Evolutionary conservation across 768 basidiomycete species (phyloP).

Genomic region (Tricholoma terreum): DNA sequence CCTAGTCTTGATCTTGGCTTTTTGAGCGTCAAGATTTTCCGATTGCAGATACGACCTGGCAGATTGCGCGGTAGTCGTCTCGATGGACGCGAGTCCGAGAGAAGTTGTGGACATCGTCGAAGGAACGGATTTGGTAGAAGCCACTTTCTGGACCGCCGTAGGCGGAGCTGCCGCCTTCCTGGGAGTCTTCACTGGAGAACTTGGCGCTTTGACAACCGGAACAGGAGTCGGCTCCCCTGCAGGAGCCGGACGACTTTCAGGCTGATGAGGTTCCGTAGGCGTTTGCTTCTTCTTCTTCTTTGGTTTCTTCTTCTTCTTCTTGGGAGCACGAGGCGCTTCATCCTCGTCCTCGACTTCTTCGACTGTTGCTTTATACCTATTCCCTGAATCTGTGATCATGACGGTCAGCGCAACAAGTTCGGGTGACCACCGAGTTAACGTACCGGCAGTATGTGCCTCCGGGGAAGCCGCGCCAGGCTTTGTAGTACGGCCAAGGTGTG

Average conservation of each 20-base stretch:
- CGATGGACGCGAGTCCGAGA: constrained; percentile 36
- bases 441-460: not conserved
- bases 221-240: constrained; percentile 18
- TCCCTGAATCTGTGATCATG: constrained; percentile 12
- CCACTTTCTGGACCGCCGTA: constrained; percentile 12
- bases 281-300: constrained; percentile 65
- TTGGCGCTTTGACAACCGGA: constrained; percentile 5
- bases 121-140: constrained; percentile 23
- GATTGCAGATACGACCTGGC: constrained; percentile 64
- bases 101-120: constrained; percentile 26
- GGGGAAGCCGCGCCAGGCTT: not conserved
- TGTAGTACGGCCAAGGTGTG: not conserved
- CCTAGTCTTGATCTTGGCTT: constrained; percentile 71
- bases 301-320: constrained; percentile 60
- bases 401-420: not conserved
- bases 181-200: constrained; percentile 13
- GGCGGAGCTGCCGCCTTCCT: constrained; percentile 18
- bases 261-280: constrained; percentile 18
- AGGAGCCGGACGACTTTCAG: constrained; percentile 10
- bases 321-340: constrained; percentile 29
- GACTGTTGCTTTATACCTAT: constrained; percentile 49
- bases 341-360: constrained; percentile 78
- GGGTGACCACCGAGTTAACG: not conserved
- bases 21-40: constrained; percentile 44
- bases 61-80: constrained; percentile 59